Percentiles rank a stretch among this genome's conserved stretches.
These are phyloP conservation scores for Paramecium sexaurelia DNA, from an alignment of 73 alveolate genomes.

Conservation along the genomic window DNA sequence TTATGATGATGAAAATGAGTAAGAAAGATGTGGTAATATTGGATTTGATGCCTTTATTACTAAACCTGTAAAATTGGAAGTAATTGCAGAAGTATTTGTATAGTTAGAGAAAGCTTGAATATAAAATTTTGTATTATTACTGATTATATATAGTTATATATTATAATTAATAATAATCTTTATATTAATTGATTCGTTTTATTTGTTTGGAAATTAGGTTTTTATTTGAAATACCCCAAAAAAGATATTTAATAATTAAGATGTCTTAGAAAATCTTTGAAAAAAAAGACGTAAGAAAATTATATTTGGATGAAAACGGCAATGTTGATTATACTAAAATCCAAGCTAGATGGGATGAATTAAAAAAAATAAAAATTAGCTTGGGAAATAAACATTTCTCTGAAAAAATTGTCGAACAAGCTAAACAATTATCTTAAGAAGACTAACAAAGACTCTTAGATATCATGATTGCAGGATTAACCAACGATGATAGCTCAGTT, in stretches of 20 bases:
- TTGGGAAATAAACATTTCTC: background rate
- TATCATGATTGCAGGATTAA: constrained; percentile 1
- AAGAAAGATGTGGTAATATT: constrained; percentile 25
- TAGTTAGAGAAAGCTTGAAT: background rate
- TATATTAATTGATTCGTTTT: too few relatives aligned
- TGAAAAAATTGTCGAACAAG: background rate
- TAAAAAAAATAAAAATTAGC: background rate
- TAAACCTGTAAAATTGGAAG: constrained; percentile 17
- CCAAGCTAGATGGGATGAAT: background rate
- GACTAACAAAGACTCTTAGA: background rate
- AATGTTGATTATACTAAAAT: background rate
- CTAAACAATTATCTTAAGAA: background rate
- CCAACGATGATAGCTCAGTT: background rate
- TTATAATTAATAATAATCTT: background rate
- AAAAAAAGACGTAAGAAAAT: background rate
- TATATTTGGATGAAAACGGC: background rate
- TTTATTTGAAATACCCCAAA: background rate
- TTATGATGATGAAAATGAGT: constrained; percentile 34
- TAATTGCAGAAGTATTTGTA: constrained; percentile 5
- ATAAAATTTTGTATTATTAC: background rate
- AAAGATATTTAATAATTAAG: background rate
- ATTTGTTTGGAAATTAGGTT: background rate
- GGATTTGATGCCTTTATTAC: constrained; percentile 49
- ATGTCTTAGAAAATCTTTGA: background rate
- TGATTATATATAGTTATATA: background rate